These are phyloP conservation scores for Apocynum venetum DNA, from an alignment of 257 asterid genomes.

Conservation along the genomic window DNA sequence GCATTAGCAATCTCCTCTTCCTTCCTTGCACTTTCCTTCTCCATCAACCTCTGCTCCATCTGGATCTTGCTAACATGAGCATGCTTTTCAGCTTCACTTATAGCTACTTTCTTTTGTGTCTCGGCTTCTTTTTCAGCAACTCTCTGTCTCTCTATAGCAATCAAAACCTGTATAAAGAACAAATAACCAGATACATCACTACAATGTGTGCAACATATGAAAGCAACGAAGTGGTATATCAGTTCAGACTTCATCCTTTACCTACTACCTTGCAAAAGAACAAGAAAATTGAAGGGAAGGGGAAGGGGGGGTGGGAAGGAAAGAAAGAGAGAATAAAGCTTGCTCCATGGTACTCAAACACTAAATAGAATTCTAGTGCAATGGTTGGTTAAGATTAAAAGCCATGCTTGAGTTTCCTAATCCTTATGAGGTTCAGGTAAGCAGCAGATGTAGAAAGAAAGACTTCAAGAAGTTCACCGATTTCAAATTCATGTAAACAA, in stretches of 20 bases:
- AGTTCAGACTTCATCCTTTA: background rate
- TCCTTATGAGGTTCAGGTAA: background rate
- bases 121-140: slow-evolving; percentile 99
- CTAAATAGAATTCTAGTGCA: background rate
- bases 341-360: background rate
- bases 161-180: slow-evolving; percentile 59
- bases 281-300: background rate
- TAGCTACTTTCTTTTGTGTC: slow-evolving; percentile 83
- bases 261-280: background rate
- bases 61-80: slow-evolving; percentile 92
- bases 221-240: background rate
- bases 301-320: background rate
- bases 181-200: background rate
- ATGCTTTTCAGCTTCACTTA: slow-evolving; percentile 89
- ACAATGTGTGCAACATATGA: background rate
- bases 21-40: slow-evolving; percentile 84
- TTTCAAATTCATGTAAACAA: background rate
- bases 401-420: background rate
- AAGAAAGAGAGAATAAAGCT: background rate
- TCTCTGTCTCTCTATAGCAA: slow-evolving; percentile 85
- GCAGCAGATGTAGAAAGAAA: background rate
- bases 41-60: slow-evolving; percentile 92
- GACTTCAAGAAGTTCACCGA: background rate
- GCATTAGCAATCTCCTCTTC: slow-evolving; percentile 89
- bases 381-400: background rate